Percentiles rank a stretch among this genome's conserved stretches.
Conservation (phyloP, 305 asterid species). For the Fraxinus ornus region DNA sequence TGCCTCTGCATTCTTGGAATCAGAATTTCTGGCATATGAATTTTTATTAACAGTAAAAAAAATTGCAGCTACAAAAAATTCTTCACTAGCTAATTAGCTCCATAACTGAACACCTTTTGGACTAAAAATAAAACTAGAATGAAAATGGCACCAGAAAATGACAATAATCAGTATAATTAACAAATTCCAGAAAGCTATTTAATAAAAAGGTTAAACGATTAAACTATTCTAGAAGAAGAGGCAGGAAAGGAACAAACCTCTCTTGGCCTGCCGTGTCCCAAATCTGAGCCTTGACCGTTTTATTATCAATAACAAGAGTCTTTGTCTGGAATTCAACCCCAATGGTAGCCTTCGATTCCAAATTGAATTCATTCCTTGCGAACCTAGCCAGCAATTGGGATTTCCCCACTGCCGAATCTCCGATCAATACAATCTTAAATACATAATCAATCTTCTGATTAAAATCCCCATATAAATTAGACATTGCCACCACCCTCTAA, state of each 20-base stretch:
- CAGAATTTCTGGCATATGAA: background rate
- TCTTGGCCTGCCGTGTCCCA: background rate
- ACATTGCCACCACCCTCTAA: constrained; percentile 15
- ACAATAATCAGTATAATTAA: too few relatives aligned
- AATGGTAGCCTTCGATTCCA: constrained; percentile 31
- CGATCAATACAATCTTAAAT: constrained; percentile 30
- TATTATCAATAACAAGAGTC: constrained; percentile 21
- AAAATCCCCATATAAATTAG: constrained; percentile 32
- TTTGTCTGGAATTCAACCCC: constrained; percentile 35
- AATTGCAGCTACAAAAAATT: background rate
- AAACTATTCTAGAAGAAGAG: background rate
- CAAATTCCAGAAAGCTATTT: background rate
- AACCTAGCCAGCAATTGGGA: constrained; percentile 26
- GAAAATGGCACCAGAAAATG: background rate
- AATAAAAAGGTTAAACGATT: background rate
- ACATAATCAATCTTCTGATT: constrained; percentile 28
- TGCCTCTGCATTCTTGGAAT: background rate
- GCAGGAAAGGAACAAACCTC: background rate
- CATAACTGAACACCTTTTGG: background rate
- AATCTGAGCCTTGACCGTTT: constrained; percentile 12
- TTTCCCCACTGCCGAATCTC: constrained; percentile 33
- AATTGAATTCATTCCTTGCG: constrained; percentile 24
- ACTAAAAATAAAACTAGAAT: background rate
- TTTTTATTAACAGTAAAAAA: too few relatives aligned
- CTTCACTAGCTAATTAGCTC: background rate